Evolutionary conservation across 768 basidiomycete species (phyloP).

Genomic region (Aureoboletus auriporus): DNA sequence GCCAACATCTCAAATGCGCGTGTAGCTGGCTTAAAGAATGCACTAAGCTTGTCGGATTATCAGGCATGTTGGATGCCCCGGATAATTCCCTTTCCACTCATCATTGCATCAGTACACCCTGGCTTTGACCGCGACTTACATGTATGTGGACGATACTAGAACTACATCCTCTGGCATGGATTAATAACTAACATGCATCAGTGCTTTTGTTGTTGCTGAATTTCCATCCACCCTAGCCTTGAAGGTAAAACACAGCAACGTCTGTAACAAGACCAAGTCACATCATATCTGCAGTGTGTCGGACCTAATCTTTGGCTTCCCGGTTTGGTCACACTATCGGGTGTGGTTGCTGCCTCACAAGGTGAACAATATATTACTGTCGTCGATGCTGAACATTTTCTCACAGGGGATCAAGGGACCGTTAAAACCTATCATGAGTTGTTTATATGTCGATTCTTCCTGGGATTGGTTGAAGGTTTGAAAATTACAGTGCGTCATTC

Average conservation of each 20-base stretch:
- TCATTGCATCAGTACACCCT: slow-evolving; percentile 28
- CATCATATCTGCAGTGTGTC: slow-evolving; percentile 20
- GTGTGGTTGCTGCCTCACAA: slow-evolving; percentile 56
- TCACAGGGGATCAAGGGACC: slow-evolving; percentile 32
- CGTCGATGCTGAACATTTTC: background rate
- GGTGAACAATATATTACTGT: slow-evolving; percentile 29
- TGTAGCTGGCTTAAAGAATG: slow-evolving; percentile 56
- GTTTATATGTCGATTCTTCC: slow-evolving; percentile 43
- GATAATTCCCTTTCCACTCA: background rate
- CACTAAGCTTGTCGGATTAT: slow-evolving; percentile 34
- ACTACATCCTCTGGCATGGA: background rate
- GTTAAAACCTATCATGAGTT: slow-evolving; percentile 51
- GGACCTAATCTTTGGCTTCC: slow-evolving; percentile 60
- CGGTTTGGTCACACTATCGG: slow-evolving; percentile 60
- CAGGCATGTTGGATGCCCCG: slow-evolving; percentile 9
- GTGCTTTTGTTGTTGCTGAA: slow-evolving; percentile 52
- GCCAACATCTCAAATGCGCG: slow-evolving; percentile 56
- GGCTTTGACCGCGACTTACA: slow-evolving; percentile 25
- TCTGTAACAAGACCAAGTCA: background rate
- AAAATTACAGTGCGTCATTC: background rate
- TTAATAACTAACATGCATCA: slow-evolving; percentile 1
- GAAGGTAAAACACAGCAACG: slow-evolving; percentile 31
- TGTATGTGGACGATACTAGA: slow-evolving; percentile 13
- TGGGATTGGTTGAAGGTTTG: slow-evolving; percentile 58
- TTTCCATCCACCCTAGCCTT: slow-evolving; percentile 58